A percentile compares a stretch with the other conserved stretches of the same genome.
phyloP scores from a whole-genome alignment of 2,329 filamentous ascomycete genomes.

The Fusarium stilboides region DNA sequence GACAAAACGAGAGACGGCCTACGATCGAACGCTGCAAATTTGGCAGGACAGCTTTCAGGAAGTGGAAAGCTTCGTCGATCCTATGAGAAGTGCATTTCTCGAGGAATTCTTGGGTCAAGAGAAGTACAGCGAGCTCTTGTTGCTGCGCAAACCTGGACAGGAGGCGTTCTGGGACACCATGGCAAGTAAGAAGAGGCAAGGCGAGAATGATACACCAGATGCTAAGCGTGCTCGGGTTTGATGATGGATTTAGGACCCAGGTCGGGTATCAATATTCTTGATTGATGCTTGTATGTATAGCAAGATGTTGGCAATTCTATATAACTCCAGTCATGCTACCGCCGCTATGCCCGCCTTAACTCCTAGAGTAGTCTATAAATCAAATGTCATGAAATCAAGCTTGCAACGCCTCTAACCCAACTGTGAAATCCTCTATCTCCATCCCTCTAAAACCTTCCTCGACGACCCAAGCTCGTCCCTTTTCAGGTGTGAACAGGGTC shows the following conservation, averaged over 20 bases:
- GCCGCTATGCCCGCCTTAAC: constrained; percentile 36
- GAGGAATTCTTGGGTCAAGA: too few species aligned
- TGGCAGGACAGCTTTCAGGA: too few species aligned
- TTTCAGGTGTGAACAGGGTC: constrained; percentile 74
- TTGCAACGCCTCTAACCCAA: constrained; percentile 45
- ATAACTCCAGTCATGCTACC: constrained; percentile 40
- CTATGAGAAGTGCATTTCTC: too few species aligned
- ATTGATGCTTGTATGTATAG: constrained; percentile 1
- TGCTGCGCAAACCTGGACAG: too few species aligned
- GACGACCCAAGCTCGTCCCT: constrained; percentile 80
- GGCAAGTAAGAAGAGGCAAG: too few species aligned
- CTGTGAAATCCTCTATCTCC: constrained; percentile 63
- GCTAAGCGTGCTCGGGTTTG: neutral
- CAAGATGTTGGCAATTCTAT: constrained; percentile 17
- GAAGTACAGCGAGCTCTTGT: too few species aligned
- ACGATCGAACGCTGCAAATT: too few species aligned
- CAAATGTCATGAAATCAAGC: constrained; percentile 22
- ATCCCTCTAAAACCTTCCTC: constrained; percentile 89
- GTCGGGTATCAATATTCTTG: neutral
- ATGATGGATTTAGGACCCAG: neutral
- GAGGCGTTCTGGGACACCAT: too few species aligned
- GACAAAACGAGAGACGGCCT: too few species aligned
- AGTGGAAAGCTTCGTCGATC: too few species aligned
- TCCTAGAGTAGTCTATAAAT: constrained; percentile 7
- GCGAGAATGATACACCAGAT: too few species aligned